Percentiles rank a stretch among this genome's conserved stretches.
Evolutionary conservation across 1,284 basidiomycete genomes (phyloP).

Genomic region (Pseudozyma sp.): DNA sequence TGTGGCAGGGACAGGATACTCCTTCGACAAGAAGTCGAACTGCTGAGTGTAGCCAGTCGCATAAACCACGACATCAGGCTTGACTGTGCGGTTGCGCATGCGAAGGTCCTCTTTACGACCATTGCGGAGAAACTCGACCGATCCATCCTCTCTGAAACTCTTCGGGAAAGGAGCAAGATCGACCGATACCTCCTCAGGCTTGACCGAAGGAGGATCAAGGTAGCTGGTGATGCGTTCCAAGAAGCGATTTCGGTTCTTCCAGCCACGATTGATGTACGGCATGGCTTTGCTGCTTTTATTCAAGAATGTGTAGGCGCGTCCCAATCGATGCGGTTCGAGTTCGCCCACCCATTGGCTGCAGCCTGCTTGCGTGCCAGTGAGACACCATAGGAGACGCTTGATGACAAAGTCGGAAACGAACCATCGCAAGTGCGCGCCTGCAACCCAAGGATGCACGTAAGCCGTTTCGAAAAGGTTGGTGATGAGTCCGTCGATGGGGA

Average conservation of each 20-base stretch:
- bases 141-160: slow-evolving; percentile 72
- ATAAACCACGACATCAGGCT: slow-evolving; percentile 73
- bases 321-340: slow-evolving; percentile 74
- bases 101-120: slow-evolving; percentile 71
- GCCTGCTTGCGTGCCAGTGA: slow-evolving; percentile 76
- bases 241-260: slow-evolving; percentile 70
- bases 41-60: slow-evolving; percentile 70
- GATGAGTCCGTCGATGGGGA: slow-evolving; percentile 77
- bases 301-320: slow-evolving; percentile 73
- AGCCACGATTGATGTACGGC: slow-evolving; percentile 71
- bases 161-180: slow-evolving; percentile 76
- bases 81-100: slow-evolving; percentile 71
- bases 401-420: slow-evolving; percentile 77
- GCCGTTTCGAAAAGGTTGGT: slow-evolving; percentile 75
- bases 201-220: slow-evolving; percentile 72
- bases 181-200: slow-evolving; percentile 73
- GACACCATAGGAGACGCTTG: slow-evolving; percentile 75
- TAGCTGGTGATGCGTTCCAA: slow-evolving; percentile 54
- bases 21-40: slow-evolving; percentile 72
- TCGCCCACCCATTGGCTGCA: slow-evolving; percentile 79
- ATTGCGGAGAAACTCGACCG: slow-evolving; percentile 72
- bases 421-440: slow-evolving; percentile 75
- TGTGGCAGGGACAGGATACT: slow-evolving; percentile 73
- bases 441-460: slow-evolving; percentile 72
- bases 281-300: slow-evolving; percentile 70